Percentiles rank a stretch among this genome's conserved stretches.
These are phyloP conservation scores for Arxiozyma bovina DNA, from an alignment of 1,139 yeast genomes.

Conservation along the genomic window DNA sequence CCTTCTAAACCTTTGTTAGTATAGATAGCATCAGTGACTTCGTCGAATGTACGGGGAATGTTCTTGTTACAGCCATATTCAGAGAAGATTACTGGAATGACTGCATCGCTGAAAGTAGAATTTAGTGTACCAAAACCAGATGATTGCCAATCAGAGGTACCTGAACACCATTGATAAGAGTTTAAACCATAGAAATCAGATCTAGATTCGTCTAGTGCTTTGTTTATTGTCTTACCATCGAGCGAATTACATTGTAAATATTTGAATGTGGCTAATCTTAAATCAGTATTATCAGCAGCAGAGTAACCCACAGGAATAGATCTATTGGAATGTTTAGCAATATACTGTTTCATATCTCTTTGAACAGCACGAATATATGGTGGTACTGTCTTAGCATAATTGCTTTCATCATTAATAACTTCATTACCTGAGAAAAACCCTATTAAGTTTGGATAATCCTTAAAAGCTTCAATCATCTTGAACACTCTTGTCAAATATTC, in stretches of 20 bases:
- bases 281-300: constrained; percentile 71
- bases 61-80: constrained; percentile 73
- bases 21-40: constrained; percentile 55
- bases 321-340: constrained; percentile 57
- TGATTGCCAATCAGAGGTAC: constrained; percentile 49
- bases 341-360: constrained; percentile 83
- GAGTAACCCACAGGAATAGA: constrained; percentile 86
- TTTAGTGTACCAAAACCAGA: constrained; percentile 67
- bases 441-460: constrained; percentile 69
- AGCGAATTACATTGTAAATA: constrained; percentile 65
- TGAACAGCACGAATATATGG: constrained; percentile 80
- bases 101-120: constrained; percentile 48
- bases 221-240: constrained; percentile 34
- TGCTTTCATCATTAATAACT: constrained; percentile 69
- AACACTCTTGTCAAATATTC: constrained; percentile 67
- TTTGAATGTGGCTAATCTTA: constrained; percentile 69
- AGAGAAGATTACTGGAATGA: constrained; percentile 72
- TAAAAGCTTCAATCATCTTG: constrained; percentile 72
- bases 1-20: constrained; percentile 38
- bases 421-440: constrained; percentile 96
- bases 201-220: constrained; percentile 47
- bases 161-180: constrained; percentile 90
- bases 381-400: constrained; percentile 53
- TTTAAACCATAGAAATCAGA: constrained; percentile 89
- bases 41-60: constrained; percentile 59